Base-by-base conservation (phyloP, 1,284 basidiomycete genomes). In the Irpex sp. region DNA sequence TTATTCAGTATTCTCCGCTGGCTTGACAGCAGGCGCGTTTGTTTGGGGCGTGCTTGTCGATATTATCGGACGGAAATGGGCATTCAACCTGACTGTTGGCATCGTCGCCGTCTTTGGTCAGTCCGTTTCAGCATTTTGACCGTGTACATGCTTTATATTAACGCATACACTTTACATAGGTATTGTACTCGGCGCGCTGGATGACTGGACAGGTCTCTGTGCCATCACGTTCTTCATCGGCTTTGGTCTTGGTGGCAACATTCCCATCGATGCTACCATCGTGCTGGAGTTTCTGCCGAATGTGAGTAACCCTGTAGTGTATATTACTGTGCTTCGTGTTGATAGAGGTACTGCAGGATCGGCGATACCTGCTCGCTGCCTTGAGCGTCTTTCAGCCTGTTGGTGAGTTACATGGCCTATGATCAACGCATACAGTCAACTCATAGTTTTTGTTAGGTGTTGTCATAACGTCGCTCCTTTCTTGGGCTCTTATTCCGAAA, bases 161-260 rank as follows among this genome's bases (percentile, higher is more conserved):
- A 36, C 49, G 9, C 13, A 57, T 36, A n/a, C 48, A 38, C 48
- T 1, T 26, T 26, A 19, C 17, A 1, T 2, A 64, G 56, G 59
- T 17, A 37, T 67, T n/a, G 47, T 67, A 2, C 56, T 65, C 19
- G 61, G 61, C n/a, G 60, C 61, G 3, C 59, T 64, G 3, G 38
- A 59, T 58, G 54, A 36, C 38, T 65, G 61, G 61, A 11, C 38
- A 2, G 51, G 54, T 5, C 59, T 65, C 15, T 65, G 64, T 54
- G 58, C 58, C 21, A 44, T 65, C 38, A 60, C 58, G 8, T 62
- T 64, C 38, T 64, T 66, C 54, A 60, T 64, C 40, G 65, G 65
- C 9, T 66, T 66, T 40, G 65, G 65, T 13, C 38, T 66, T n/a
- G 65, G 65, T 15, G 65, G 65, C n/a, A 66, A 66, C 44, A 66